Evolutionary conservation across 371 early-diverging fungal species (phyloP).

Genomic region (Rhizopus microsporus): DNA sequence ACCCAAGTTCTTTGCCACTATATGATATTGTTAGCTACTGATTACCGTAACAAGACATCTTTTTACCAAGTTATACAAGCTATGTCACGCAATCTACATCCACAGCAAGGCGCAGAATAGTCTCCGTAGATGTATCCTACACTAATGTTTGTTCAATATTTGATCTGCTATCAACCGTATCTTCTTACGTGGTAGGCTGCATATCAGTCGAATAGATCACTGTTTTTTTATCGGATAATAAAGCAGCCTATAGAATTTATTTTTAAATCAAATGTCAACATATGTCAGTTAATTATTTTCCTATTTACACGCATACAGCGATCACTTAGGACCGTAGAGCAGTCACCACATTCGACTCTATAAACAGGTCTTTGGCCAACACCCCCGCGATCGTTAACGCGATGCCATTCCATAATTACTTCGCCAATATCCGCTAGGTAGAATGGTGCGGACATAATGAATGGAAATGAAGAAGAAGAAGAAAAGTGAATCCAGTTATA

Average conservation of each 20-base stretch:
- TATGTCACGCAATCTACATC: slow-evolving; percentile 42
- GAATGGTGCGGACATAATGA: no score
- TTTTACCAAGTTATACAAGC: slow-evolving; percentile 41
- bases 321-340: slow-evolving; percentile 29
- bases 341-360: slow-evolving; percentile 39
- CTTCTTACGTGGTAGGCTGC: slow-evolving; percentile 37
- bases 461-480: no score
- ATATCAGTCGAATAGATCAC: slow-evolving; percentile 45
- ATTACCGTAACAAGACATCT: background rate
- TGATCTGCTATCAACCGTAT: background rate
- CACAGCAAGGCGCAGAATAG: slow-evolving; percentile 42
- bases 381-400: slow-evolving; percentile 28
- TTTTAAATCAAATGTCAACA: background rate
- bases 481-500: background rate
- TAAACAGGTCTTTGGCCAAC: slow-evolving; percentile 44
- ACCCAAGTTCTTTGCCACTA: slow-evolving; percentile 48
- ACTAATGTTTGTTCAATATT: slow-evolving; percentile 10
- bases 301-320: slow-evolving; percentile 44
- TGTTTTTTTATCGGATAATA: slow-evolving; percentile 37
- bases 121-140: slow-evolving; percentile 42
- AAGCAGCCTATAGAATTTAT: slow-evolving; percentile 29
- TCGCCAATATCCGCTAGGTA: background rate
- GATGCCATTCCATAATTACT: slow-evolving; percentile 27
- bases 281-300: background rate
- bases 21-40: background rate